Percentiles rank a stretch among this genome's conserved stretches.
Conservation (phyloP, 768 basidiomycete species). For the Panaeolus cyanescens region DNA sequence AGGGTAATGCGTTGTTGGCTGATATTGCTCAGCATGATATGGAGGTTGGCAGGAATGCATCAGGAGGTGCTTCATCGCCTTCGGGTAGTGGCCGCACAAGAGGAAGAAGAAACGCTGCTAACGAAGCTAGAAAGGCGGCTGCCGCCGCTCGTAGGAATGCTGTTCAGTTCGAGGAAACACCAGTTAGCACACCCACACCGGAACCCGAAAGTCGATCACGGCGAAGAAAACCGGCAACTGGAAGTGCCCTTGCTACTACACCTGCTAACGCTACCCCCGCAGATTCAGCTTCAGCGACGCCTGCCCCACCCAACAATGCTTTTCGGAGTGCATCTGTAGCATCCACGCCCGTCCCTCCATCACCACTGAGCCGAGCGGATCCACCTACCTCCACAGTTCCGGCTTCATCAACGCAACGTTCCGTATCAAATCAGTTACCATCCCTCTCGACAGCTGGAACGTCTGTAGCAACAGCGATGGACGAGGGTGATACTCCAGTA, state of each 20-base stretch:
- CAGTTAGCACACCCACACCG: slow-evolving; percentile 65
- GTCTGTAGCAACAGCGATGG: slow-evolving; percentile 7
- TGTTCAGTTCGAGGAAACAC: slow-evolving; percentile 49
- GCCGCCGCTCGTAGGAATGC: slow-evolving; percentile 37
- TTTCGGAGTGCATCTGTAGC: slow-evolving; percentile 15
- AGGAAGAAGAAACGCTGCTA: slow-evolving; percentile 38
- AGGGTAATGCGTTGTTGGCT: slow-evolving; percentile 77
- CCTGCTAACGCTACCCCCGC: slow-evolving; percentile 24
- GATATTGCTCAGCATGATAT: slow-evolving; percentile 83
- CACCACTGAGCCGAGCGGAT: not conserved
- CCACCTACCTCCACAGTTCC: slow-evolving; percentile 2
- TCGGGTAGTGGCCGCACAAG: slow-evolving; percentile 39
- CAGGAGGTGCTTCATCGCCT: slow-evolving; percentile 29
- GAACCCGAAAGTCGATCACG: slow-evolving; percentile 57
- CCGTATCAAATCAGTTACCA: not conserved
- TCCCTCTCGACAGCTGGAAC: slow-evolving; percentile 11
- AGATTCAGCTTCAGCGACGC: slow-evolving; percentile 25
- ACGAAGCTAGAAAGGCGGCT: slow-evolving; percentile 33
- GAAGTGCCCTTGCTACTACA: slow-evolving; percentile 20
- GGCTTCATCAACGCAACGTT: not conserved
- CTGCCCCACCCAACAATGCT: slow-evolving; percentile 16
- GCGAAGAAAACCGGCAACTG: slow-evolving; percentile 24
- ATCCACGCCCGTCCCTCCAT: not conserved
- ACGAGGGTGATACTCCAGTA: slow-evolving; percentile 15
- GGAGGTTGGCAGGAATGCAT: slow-evolving; percentile 38